Conservation (phyloP, 495 filamentous ascomycete species). For the Penicillium desertorum region DNA sequence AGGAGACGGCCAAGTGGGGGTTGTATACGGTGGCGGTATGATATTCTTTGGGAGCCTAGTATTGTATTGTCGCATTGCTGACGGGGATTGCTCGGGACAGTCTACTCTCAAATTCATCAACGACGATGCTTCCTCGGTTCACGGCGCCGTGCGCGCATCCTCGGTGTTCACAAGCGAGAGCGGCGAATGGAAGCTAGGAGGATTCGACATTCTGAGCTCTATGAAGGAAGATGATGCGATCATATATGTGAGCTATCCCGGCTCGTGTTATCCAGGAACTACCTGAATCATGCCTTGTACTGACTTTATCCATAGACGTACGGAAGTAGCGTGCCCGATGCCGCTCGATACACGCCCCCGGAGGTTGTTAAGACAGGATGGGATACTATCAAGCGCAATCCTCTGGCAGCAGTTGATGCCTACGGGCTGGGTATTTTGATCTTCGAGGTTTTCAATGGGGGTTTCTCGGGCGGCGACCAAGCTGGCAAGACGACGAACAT, state of each 20-base stretch:
- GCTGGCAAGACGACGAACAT: constrained; percentile 81
- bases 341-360: constrained; percentile 76
- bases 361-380: constrained; percentile 85
- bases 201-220: constrained; percentile 89
- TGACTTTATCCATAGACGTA: constrained; percentile 58
- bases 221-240: constrained; percentile 93
- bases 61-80: not conserved
- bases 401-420: constrained; percentile 78
- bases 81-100: constrained; percentile 37
- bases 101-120: constrained; percentile 95
- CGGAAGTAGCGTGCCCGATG: constrained; percentile 81
- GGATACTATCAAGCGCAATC: constrained; percentile 81
- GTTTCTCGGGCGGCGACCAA: constrained; percentile 68
- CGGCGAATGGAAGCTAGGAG: constrained; percentile 95
- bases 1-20: constrained; percentile 95
- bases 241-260: constrained; percentile 70
- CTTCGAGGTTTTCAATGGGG: constrained; percentile 88
- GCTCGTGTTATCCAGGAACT: not conserved
- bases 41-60: not conserved
- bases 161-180: constrained; percentile 92
- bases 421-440: constrained; percentile 83
- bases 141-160: constrained; percentile 78
- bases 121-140: constrained; percentile 84
- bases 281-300: not conserved
- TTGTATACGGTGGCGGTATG: constrained; percentile 78